phyloP scores from a whole-genome alignment of 2,329 filamentous ascomycete species.

The Pseudogymnoascus sp. region DNA sequence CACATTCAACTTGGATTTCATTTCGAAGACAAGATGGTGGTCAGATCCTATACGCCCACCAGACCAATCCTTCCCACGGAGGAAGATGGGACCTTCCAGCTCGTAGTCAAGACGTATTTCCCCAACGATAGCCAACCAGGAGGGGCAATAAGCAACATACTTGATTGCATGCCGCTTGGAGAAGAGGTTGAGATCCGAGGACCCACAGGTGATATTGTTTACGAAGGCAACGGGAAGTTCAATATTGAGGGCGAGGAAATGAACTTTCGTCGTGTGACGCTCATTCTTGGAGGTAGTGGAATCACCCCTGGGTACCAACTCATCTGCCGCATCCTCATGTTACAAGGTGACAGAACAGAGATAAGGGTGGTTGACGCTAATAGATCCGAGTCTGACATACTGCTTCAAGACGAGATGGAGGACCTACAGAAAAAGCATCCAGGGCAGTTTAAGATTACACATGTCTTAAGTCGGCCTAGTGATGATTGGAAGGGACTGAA shows the following conservation, averaged over 20 bases:
- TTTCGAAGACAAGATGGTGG: slow-evolving; percentile 42
- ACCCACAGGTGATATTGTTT: slow-evolving; percentile 43
- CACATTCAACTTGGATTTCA: slow-evolving; percentile 48
- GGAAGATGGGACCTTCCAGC: slow-evolving; percentile 39
- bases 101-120: slow-evolving; percentile 46
- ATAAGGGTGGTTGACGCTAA: slow-evolving; percentile 42
- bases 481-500: slow-evolving; percentile 39
- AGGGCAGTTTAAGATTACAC: slow-evolving; percentile 37
- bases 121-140: slow-evolving; percentile 41
- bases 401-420: slow-evolving; percentile 38
- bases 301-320: slow-evolving; percentile 47
- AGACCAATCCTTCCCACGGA: slow-evolving; percentile 35
- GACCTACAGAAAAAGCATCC: slow-evolving; percentile 31
- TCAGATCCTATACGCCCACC: slow-evolving; percentile 45
- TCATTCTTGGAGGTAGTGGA: slow-evolving; percentile 44
- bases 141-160: slow-evolving; percentile 46
- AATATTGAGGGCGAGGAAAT: slow-evolving; percentile 35
- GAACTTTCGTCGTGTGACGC: slow-evolving; percentile 37
- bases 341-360: slow-evolving; percentile 30
- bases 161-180: slow-evolving; percentile 42
- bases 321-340: slow-evolving; percentile 36
- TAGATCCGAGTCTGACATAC: slow-evolving; percentile 39
- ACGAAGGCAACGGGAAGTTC: slow-evolving; percentile 41
- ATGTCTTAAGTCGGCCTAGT: slow-evolving; percentile 40
- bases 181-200: slow-evolving; percentile 46